Conservation (phyloP, 768 basidiomycete genomes). For the Leucocoprinus sp. region DNA sequence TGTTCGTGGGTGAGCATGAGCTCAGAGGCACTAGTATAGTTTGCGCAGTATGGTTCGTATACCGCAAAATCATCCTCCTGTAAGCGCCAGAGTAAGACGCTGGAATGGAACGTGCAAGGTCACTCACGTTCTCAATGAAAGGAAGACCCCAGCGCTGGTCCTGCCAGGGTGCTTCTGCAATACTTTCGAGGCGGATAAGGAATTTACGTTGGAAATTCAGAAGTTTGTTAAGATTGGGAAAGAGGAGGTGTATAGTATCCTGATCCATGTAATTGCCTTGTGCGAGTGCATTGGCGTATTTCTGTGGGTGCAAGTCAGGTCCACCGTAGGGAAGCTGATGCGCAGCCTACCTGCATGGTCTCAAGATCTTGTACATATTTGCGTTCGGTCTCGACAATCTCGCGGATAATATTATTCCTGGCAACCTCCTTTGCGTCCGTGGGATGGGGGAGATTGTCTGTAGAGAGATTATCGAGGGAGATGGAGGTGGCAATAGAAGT, state of each 20-base stretch:
- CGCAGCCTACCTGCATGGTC: constrained; percentile 75
- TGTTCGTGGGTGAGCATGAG: constrained; percentile 82
- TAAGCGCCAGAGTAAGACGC: constrained; percentile 35
- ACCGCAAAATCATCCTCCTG: constrained; percentile 95
- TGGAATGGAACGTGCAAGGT: constrained; percentile 24
- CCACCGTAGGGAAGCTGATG: constrained; percentile 3
- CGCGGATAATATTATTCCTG: constrained; percentile 72
- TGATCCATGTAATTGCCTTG: constrained; percentile 83
- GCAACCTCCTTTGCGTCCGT: constrained; percentile 56
- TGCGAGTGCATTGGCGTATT: constrained; percentile 80
- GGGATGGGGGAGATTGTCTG: constrained; percentile 32
- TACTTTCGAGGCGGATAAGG: constrained; percentile 83
- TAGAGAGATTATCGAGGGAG: constrained; percentile 52
- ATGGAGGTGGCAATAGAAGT: constrained; percentile 46
- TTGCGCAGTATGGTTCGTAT: constrained; percentile 96
- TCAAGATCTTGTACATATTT: constrained; percentile 97
- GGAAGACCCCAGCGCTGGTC: constrained; percentile 84
- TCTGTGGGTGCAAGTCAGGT: constrained; percentile 36
- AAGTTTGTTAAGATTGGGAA: constrained; percentile 89
- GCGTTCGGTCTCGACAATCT: constrained; percentile 91
- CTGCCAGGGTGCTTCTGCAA: constrained; percentile 72
- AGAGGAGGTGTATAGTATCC: constrained; percentile 92
- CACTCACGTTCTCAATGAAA: constrained; percentile 77
- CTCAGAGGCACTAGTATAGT: constrained; percentile 82
- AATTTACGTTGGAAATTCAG: constrained; percentile 96